Percentiles rank a stretch among this genome's conserved stretches.
phyloP scores from a whole-genome alignment of 2,329 filamentous ascomycete species.

The Trichoderma citrinoviride region DNA sequence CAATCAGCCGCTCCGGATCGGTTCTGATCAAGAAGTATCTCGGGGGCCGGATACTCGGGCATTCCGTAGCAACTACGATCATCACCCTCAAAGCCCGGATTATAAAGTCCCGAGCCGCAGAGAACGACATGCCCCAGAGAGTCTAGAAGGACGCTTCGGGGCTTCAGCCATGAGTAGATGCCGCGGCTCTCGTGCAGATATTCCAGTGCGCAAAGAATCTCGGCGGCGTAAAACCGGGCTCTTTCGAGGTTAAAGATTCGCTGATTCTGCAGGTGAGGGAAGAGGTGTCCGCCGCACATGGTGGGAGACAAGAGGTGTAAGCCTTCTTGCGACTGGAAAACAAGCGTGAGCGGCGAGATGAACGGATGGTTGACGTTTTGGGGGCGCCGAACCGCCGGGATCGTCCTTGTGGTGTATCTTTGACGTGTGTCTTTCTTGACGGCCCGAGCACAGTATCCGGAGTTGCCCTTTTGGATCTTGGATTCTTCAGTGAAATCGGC shows the following conservation, averaged over 20 bases:
- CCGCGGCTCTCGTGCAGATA: slow-evolving; percentile 89
- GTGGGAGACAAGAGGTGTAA: slow-evolving; percentile 71
- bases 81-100: slow-evolving; percentile 78
- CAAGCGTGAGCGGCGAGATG: slow-evolving; percentile 70
- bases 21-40: slow-evolving; percentile 77
- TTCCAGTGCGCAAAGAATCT: slow-evolving; percentile 81
- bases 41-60: slow-evolving; percentile 83
- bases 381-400: background rate
- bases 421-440: background rate
- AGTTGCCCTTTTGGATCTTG: background rate
- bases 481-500: background rate
- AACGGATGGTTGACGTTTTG: slow-evolving; percentile 76
- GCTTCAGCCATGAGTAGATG: slow-evolving; percentile 66
- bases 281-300: slow-evolving; percentile 85
- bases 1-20: slow-evolving; percentile 91
- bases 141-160: slow-evolving; percentile 83
- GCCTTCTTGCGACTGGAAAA: background rate
- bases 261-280: slow-evolving; percentile 85
- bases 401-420: background rate
- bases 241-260: slow-evolving; percentile 88
- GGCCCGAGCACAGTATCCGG: background rate
- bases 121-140: slow-evolving; percentile 87
- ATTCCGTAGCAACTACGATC: slow-evolving; percentile 74
- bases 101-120: slow-evolving; percentile 87
- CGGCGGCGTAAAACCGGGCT: slow-evolving; percentile 86